Evolutionary conservation across 148 eudicot species (phyloP), one percentile per base, ranked within the genome.

Genomic region (Rhododendron henanense): DNA sequence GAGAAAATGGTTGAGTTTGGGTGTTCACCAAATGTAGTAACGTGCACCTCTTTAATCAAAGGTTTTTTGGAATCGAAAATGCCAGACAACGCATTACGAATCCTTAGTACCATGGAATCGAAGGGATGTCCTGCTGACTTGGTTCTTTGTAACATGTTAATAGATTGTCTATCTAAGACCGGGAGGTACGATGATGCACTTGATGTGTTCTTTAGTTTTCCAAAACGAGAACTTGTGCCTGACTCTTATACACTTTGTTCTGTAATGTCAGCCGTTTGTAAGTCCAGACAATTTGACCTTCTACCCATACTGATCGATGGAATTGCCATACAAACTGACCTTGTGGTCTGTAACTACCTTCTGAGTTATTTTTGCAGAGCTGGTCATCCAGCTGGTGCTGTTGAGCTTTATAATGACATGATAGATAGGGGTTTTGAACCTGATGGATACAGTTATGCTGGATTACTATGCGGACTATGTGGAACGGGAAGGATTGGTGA

Each of bases 351-450:
- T 55, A 92, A 92, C 82, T 86, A 89, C 33, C 88, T 92, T 79
- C 61, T 92, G 47, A 90, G 88, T 83, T 92, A 90, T 75, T 90
- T 89, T 59, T 92, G 92, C 87, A 90, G 88, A 85, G 92, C 94
- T 47, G 94, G 94, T 63, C 83, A 88, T 81, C 89, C 92, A 25
- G 59, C 83, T 65, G 82, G 83, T 84, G 93, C 93, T 75, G 84
- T 92, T 83, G 89, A 89, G 57, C 88, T 92, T 57, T 92, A 88
- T 45, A 82, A 86, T 79, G 90, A 90, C 88, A 88, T 92, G 89
- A 87, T 83, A 61, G 84, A 67, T 79, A 82, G 88, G 78, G 93
- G 90, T 11, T 89, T 88, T 83, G 57, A 51, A 28, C 90, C 91
- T 18, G 94, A 92, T 82, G 88, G 87, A 51, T 91, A 92, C 48